These are phyloP conservation scores for Paramecium octaurelia DNA, from an alignment of 73 alveolate species.

Conservation along the genomic window DNA sequence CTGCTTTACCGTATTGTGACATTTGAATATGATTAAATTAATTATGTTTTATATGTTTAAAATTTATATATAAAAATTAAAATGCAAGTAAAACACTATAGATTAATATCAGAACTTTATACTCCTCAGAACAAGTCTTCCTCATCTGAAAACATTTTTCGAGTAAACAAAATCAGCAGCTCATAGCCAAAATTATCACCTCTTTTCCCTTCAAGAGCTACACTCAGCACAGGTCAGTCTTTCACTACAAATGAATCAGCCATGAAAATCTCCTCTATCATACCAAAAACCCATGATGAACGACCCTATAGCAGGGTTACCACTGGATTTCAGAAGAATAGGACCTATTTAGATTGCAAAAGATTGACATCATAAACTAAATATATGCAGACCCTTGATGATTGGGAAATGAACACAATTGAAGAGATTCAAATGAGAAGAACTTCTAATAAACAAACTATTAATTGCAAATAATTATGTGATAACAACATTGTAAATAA, in stretches of 20 bases:
- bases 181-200: neutral
- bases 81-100: neutral
- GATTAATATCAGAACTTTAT: neutral
- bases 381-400: neutral
- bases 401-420: neutral
- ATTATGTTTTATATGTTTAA: neutral
- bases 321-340: neutral
- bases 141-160: neutral
- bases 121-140: neutral
- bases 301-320: neutral
- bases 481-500: neutral
- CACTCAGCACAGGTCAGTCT: neutral
- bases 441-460: neutral
- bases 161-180: neutral
- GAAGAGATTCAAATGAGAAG: conserved; percentile 4
- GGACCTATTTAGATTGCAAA: neutral
- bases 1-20: conserved; percentile 97
- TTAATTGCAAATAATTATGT: neutral
- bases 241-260: neutral
- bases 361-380: neutral
- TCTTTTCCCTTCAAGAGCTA: neutral
- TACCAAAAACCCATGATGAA: neutral
- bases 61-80: neutral
- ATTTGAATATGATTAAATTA: conserved; percentile 52
- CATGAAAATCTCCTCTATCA: neutral